Conservation (phyloP, 2,329 filamentous ascomycete species). For the Colletotrichum camelliae region DNA sequence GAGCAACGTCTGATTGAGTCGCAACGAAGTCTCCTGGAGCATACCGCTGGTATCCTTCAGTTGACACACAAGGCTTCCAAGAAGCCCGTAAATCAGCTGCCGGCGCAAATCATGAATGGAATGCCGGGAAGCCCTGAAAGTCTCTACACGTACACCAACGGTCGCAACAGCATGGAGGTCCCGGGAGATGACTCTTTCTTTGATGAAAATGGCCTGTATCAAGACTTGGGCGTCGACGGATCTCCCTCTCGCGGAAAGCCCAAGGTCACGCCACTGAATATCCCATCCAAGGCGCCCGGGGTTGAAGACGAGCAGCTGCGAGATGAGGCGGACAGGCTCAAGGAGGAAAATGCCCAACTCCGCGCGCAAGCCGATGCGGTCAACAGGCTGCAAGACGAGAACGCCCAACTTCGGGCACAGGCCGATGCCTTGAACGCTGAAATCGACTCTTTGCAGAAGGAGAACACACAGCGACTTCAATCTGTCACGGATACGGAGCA, state of each 20-base stretch:
- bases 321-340: slow-evolving; percentile 52
- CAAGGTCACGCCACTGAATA: slow-evolving; percentile 55
- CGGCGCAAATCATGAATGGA: slow-evolving; percentile 49
- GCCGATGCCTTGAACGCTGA: slow-evolving; percentile 39
- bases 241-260: slow-evolving; percentile 33
- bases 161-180: slow-evolving; percentile 62
- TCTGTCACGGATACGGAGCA: slow-evolving; percentile 67
- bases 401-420: slow-evolving; percentile 33
- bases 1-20: slow-evolving; percentile 79
- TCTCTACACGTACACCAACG: slow-evolving; percentile 72
- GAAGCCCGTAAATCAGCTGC: slow-evolving; percentile 43
- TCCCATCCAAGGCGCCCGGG: slow-evolving; percentile 63
- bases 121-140: slow-evolving; percentile 80
- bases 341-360: slow-evolving; percentile 50
- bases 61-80: slow-evolving; percentile 84
- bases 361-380: slow-evolving; percentile 36
- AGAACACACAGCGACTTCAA: slow-evolving; percentile 45
- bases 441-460: slow-evolving; percentile 39
- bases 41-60: slow-evolving; percentile 91
- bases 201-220: slow-evolving; percentile 79
- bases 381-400: slow-evolving; percentile 34
- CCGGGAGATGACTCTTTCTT: slow-evolving; percentile 67
- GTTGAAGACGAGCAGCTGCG: slow-evolving; percentile 57
- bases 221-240: slow-evolving; percentile 58
- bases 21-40: slow-evolving; percentile 79